These are phyloP conservation scores for Cladophialophora immunda DNA, from an alignment of 2,329 filamentous ascomycete species.

Conservation along the genomic window DNA sequence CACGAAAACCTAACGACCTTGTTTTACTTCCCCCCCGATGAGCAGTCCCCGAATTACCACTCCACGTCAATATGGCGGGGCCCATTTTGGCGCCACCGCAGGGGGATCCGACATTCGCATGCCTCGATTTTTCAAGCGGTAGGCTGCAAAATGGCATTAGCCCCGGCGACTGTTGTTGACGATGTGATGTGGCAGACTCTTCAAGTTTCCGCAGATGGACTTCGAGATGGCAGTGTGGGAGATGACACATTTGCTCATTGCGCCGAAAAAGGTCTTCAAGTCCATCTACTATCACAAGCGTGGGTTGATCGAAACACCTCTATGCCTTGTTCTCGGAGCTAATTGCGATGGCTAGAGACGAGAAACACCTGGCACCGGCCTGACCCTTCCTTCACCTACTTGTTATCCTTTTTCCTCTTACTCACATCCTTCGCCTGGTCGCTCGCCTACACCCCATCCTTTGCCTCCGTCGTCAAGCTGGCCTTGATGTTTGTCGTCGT, in stretches of 20 bases:
- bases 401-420: conserved; percentile 72
- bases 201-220: conserved; percentile 79
- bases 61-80: conserved; percentile 63
- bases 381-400: conserved; percentile 74
- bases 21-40: conserved; percentile 28
- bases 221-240: conserved; percentile 79
- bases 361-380: conserved; percentile 76
- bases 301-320: conserved; percentile 48
- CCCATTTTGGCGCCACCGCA: conserved; percentile 62
- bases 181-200: conserved; percentile 56
- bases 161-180: conserved; percentile 17
- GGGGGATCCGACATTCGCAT: conserved; percentile 64
- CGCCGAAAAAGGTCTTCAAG: conserved; percentile 75
- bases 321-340: not conserved
- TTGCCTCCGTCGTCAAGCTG: conserved; percentile 57
- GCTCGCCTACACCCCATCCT: conserved; percentile 60
- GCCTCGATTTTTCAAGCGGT: conserved; percentile 73
- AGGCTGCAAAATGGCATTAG: conserved; percentile 23
- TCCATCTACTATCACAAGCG: conserved; percentile 73
- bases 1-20: not conserved
- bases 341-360: conserved; percentile 59
- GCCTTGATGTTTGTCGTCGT: conserved; percentile 60
- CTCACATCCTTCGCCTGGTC: conserved; percentile 67
- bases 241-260: conserved; percentile 73
- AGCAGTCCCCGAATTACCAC: conserved; percentile 67